Evolutionary conservation across 108 stramenopile species (phyloP), one percentile per base, ranked within the genome.

Genomic region (Stephanodiscus triporus): DNA sequence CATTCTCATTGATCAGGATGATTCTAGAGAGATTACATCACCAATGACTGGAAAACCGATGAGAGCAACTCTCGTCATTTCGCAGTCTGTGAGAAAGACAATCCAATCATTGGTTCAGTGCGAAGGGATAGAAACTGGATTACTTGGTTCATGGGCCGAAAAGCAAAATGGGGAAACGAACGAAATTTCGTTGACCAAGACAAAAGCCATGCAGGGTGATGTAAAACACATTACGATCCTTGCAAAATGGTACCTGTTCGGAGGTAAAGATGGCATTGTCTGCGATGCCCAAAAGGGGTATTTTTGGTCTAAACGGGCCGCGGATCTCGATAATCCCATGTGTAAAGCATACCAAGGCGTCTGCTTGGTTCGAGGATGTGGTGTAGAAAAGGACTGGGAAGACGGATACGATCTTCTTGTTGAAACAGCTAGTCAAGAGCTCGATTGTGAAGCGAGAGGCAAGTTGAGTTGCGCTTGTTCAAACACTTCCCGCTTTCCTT

Each of bases 301-400:
- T 42, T 36, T 34, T 11, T 43, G 34, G 27, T 22, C n/a, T 8
- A 43, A 57, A 22, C 23, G 4, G 16, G 56, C 64, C 20, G 64
- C 73, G 40, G 64, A 49, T 40, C 20, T 57, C 37, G 73, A 47
- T 22, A 34, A 68, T 32, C 8, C 26, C 10, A 5, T 42, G 7
- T 65, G 45, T 49, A 76, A 53, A 50, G 76, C 68, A n/a, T 69
- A 63, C 20, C 24, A 30, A 14, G 76, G 76, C 1, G 45, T 54
- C 32, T 77, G 76, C 40, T 47, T 77, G 8, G 56, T 77, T 27
- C 51, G 68, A 17, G 76, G 76, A 27, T 7, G 62, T 24, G 68
- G 61, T 16, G 53, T 54, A 9, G 68, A 77, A 29, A 62, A 53
- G 43, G 51, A 77, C 50, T 63, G 20, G 30, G 55, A 63, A 22